Conservation (phyloP, 768 basidiomycete species). For the Boletus eberwhitei region DNA sequence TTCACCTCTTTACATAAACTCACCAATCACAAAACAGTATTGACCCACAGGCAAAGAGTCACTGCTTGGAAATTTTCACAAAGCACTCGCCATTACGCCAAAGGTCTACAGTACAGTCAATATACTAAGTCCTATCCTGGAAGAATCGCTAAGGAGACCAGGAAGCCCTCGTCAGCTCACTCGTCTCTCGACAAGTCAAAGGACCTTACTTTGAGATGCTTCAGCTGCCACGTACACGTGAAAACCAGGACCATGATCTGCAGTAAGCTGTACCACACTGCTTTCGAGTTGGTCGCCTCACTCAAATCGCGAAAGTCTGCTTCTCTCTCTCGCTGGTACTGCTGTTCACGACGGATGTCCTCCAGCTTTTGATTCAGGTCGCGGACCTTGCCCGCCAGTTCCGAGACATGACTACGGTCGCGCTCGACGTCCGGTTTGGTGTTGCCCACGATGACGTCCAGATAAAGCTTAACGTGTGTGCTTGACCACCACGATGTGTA, state of each 20-base stretch:
- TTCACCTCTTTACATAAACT: background rate
- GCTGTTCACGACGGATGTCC: constrained; percentile 92
- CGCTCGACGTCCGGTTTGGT: constrained; percentile 85
- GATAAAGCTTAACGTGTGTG: constrained; percentile 90
- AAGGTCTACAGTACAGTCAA: constrained; percentile 5
- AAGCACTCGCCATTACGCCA: constrained; percentile 1
- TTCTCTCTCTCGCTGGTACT: constrained; percentile 96
- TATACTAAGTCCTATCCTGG: constrained; percentile 65
- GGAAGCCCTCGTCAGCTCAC: background rate
- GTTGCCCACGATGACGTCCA: constrained; percentile 90
- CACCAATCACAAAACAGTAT: background rate
- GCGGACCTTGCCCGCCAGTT: constrained; percentile 77
- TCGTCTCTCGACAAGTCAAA: background rate
- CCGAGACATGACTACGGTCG: constrained; percentile 81
- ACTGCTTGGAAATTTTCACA: background rate
- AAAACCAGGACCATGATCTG: constrained; percentile 82
- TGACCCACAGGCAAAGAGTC: background rate
- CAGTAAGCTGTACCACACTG: constrained; percentile 90
- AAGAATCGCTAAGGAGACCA: constrained; percentile 63
- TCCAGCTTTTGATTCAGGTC: constrained; percentile 93
- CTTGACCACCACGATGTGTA: constrained; percentile 84
- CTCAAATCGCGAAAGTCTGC: constrained; percentile 84
- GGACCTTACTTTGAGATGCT: constrained; percentile 76
- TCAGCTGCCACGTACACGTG: constrained; percentile 91
- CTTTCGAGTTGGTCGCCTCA: constrained; percentile 85